Evolutionary conservation across 352 stramenopile genomes (phyloP).

Genomic region (Globisporangium abappressorium): DNA sequence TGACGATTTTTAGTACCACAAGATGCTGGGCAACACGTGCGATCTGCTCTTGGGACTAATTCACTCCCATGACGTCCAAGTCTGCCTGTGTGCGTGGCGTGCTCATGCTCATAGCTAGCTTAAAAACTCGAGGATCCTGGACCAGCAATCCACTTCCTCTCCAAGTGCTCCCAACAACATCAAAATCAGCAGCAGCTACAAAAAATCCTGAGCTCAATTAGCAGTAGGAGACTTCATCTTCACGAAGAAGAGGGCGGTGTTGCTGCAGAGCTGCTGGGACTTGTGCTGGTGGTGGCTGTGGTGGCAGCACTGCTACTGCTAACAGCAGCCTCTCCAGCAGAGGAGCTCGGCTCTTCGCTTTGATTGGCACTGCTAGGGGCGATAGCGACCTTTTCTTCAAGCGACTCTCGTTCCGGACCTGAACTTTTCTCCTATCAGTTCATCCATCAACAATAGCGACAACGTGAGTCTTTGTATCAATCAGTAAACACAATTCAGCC

Average conservation of each 20-base stretch:
- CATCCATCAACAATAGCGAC: neutral
- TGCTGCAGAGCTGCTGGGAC: neutral
- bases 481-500: neutral
- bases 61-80: neutral
- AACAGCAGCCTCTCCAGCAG: neutral
- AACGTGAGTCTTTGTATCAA: neutral
- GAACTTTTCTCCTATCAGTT: constrained; percentile 1
- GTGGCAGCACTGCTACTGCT: neutral
- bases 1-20: neutral
- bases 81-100: neutral
- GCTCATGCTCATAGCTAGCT: neutral
- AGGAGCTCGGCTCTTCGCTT: constrained; percentile 1
- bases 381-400: constrained; percentile 14
- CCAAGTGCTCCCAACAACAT: neutral
- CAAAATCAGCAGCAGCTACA: neutral
- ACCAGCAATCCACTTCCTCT: neutral
- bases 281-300: neutral
- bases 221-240: neutral
- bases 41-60: neutral
- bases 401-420: neutral
- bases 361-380: neutral
- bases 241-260: neutral
- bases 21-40: neutral
- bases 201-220: neutral
- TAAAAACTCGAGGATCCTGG: neutral